A percentile compares a stretch with the other conserved stretches of the same genome.
Evolutionary conservation across 75 land plant species (phyloP).

Genomic region (Adiantum capillusveneris): DNA sequence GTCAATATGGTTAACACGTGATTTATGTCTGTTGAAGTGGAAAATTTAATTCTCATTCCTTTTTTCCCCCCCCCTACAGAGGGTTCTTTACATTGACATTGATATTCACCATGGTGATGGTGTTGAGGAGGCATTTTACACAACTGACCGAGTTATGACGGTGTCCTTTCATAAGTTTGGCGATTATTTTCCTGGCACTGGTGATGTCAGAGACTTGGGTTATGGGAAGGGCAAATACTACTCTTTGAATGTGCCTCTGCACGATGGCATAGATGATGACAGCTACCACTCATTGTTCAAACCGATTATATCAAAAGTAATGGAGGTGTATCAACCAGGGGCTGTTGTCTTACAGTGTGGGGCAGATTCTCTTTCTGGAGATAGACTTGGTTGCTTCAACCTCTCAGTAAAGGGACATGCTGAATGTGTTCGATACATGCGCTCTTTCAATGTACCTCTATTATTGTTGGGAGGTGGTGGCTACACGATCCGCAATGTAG

Average conservation of each 20-base stretch:
- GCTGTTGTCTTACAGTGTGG: constrained; percentile 83
- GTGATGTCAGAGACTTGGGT: constrained; percentile 56
- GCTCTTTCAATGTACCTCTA: constrained; percentile 77
- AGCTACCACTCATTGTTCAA: constrained; percentile 55
- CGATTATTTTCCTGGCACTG: constrained; percentile 80
- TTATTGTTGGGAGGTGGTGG: constrained; percentile 78
- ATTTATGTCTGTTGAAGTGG: no score
- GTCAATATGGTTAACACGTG: no score
- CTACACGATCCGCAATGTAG: constrained; percentile 75
- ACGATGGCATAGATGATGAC: constrained; percentile 76
- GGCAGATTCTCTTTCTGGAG: constrained; percentile 78
- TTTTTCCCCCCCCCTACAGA: no score
- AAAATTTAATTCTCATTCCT: no score
- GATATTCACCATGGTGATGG: constrained; percentile 93
- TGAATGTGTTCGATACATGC: constrained; percentile 63
- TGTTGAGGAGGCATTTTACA: constrained; percentile 77
- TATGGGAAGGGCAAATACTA: constrained; percentile 57
- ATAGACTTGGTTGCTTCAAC: constrained; percentile 77
- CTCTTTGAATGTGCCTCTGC: constrained; percentile 65
- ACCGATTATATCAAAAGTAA: constrained; percentile 65
- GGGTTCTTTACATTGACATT: constrained; percentile 73
- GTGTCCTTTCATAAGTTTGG: constrained; percentile 86
- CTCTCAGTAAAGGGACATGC: constrained; percentile 82
- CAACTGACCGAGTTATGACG: constrained; percentile 78
- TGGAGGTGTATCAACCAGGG: constrained; percentile 66